Evolutionary conservation across 2,329 filamentous ascomycete genomes (phyloP).

Genomic region (Alternaria brassicicola): DNA sequence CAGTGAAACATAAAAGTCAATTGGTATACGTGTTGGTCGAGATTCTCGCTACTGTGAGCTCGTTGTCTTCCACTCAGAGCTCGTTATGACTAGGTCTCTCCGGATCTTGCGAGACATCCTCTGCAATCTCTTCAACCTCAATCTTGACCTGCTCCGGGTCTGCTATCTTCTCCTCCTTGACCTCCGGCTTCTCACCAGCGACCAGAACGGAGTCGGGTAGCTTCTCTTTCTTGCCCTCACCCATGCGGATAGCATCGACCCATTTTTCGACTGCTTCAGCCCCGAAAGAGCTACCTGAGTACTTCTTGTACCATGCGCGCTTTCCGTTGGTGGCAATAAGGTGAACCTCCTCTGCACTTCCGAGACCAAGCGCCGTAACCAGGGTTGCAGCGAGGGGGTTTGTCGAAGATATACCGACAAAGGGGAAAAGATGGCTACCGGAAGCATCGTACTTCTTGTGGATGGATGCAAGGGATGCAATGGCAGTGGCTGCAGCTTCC

Average conservation of each 20-base stretch:
- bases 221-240: constrained; percentile 80
- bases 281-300: constrained; percentile 64
- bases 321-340: constrained; percentile 85
- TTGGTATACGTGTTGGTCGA: neutral
- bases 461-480: constrained; percentile 70
- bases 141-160: constrained; percentile 42
- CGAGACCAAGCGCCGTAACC: constrained; percentile 67
- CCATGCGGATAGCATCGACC: constrained; percentile 90
- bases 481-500: constrained; percentile 51
- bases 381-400: constrained; percentile 64
- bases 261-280: constrained; percentile 74
- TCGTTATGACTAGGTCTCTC: constrained; percentile 30
- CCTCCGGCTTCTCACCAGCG: constrained; percentile 25
- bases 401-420: constrained; percentile 73
- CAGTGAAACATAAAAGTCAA: neutral
- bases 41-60: neutral
- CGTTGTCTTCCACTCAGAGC: constrained; percentile 18
- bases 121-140: constrained; percentile 39
- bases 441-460: constrained; percentile 74
- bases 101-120: constrained; percentile 16
- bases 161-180: constrained; percentile 28
- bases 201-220: constrained; percentile 60
- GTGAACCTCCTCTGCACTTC: constrained; percentile 62
- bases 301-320: constrained; percentile 83
- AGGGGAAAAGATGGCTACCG: constrained; percentile 76